phyloP scores from a whole-genome alignment of 257 asterid genomes.

The Lavandula angustifolia region DNA sequence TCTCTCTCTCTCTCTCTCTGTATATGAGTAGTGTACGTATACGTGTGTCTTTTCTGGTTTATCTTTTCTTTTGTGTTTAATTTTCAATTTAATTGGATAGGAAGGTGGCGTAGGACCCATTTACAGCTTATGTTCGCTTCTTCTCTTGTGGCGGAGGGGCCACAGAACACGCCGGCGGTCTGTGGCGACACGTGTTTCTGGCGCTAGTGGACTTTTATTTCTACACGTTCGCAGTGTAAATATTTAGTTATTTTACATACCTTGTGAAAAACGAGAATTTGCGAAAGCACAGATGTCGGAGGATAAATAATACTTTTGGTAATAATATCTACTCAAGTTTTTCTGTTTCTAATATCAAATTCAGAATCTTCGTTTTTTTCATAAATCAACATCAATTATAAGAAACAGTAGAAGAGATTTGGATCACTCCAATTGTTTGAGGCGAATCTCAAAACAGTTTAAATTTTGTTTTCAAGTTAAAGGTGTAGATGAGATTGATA shows the following conservation, averaged over 20 bases:
- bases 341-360: background rate
- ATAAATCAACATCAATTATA: too few relatives aligned
- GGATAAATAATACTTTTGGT: background rate
- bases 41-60: background rate
- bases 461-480: too few relatives aligned
- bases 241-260: background rate
- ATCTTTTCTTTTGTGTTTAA: background rate
- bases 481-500: background rate
- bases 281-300: background rate
- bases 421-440: too few relatives aligned
- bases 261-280: background rate
- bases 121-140: conserved; percentile 41
- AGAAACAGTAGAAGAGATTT: too few relatives aligned
- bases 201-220: conserved; percentile 25
- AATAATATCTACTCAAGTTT: background rate
- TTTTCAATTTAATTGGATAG: conserved; percentile 17
- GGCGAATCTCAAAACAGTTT: too few relatives aligned
- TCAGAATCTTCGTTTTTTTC: too few relatives aligned
- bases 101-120: conserved; percentile 38
- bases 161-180: conserved; percentile 31
- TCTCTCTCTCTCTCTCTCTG: background rate
- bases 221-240: conserved; percentile 26
- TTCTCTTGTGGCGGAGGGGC: conserved; percentile 40
- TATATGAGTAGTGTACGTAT: background rate
- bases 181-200: conserved; percentile 39